Conservation (phyloP, 306 rosid genomes). For the Potentilla sterilis region DNA sequence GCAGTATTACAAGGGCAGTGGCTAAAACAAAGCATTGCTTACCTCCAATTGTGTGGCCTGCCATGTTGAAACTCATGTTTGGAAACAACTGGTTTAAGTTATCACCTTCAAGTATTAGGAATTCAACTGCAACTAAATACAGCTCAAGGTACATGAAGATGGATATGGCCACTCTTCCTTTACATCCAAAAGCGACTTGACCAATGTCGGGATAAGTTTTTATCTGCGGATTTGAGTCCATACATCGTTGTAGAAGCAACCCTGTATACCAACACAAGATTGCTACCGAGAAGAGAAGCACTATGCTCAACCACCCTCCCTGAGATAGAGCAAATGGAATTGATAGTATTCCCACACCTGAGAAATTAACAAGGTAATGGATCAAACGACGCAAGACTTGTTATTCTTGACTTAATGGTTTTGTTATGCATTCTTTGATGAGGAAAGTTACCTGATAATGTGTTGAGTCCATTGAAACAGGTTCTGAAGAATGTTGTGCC, state of each 20-base stretch:
- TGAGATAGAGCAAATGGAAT: slow-evolving; percentile 68
- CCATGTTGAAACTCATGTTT: slow-evolving; percentile 32
- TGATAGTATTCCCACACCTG: slow-evolving; percentile 75
- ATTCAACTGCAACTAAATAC: slow-evolving; percentile 50
- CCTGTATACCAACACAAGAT: slow-evolving; percentile 64
- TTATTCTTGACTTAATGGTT: background rate
- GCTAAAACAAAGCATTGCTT: slow-evolving; percentile 44
- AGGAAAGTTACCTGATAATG: slow-evolving; percentile 48
- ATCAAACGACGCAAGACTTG: background rate
- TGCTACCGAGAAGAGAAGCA: slow-evolving; percentile 44
- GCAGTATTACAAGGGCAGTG: slow-evolving; percentile 46
- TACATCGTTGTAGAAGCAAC: slow-evolving; percentile 53
- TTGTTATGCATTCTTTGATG: background rate
- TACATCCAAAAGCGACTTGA: slow-evolving; percentile 50
- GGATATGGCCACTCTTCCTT: slow-evolving; percentile 48
- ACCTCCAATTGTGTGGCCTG: slow-evolving; percentile 34
- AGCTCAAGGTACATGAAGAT: slow-evolving; percentile 47
- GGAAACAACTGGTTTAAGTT: slow-evolving; percentile 56
- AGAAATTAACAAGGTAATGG: background rate
- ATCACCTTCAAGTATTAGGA: slow-evolving; percentile 74
- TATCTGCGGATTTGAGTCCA: slow-evolving; percentile 36
- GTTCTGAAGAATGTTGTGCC: slow-evolving; percentile 62
- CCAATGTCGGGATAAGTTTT: slow-evolving; percentile 68
- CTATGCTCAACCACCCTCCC: slow-evolving; percentile 77
- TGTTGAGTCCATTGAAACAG: slow-evolving; percentile 69